Conservation (phyloP, 2,329 filamentous ascomycete species). For the Kalmusia sp. region DNA sequence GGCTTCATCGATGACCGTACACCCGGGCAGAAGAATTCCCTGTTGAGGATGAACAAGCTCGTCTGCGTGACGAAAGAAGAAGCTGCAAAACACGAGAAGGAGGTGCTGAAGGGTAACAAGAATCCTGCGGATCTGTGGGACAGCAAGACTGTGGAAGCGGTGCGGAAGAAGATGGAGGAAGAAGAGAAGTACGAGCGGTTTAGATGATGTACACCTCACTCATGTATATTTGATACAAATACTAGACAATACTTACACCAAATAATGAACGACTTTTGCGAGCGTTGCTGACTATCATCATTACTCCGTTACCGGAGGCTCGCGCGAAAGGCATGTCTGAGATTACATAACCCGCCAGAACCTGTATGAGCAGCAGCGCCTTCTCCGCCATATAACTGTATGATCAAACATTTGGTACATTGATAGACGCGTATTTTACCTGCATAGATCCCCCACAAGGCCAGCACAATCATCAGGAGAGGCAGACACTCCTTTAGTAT, state of each 20-base stretch:
- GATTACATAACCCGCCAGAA: no score
- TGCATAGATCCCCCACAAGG: no score
- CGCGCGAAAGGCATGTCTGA: no score
- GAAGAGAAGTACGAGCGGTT: conserved; percentile 64
- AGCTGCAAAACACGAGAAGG: conserved; percentile 76
- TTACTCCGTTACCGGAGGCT: no score
- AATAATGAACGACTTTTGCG: background rate
- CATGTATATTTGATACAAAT: background rate
- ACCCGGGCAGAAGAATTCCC: conserved; percentile 79
- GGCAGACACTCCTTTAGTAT: no score
- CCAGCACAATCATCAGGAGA: no score
- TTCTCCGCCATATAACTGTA: no score
- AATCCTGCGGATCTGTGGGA: conserved; percentile 77
- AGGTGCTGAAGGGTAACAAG: conserved; percentile 75
- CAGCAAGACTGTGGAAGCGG: conserved; percentile 67
- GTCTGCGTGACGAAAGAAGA: conserved; percentile 96
- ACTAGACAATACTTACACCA: background rate
- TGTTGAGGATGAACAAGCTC: conserved; percentile 71
- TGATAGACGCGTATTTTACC: no score
- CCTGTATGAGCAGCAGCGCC: no score
- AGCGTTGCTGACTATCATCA: no score
- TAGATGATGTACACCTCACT: conserved; percentile 37
- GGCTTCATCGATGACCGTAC: conserved; percentile 71
- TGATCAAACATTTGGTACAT: no score
- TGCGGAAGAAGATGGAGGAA: conserved; percentile 72